Evolutionary conservation across 495 filamentous ascomycete genomes (phyloP).

Genomic region (Xylaria scruposa): DNA sequence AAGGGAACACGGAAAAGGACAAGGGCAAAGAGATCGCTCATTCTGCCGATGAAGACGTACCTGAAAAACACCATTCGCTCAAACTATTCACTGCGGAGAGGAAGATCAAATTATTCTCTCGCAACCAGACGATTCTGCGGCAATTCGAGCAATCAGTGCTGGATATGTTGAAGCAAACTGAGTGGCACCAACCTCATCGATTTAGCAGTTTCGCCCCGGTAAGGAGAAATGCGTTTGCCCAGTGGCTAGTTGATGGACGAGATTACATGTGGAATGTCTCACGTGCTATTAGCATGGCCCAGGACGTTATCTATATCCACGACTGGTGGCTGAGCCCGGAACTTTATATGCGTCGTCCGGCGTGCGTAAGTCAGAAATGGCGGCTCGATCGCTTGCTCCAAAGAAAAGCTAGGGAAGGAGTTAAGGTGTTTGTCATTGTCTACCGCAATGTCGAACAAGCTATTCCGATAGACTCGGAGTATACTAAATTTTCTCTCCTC

Average conservation of each 20-base stretch:
- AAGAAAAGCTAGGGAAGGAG: constrained; percentile 89
- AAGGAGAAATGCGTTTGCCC: constrained; percentile 82
- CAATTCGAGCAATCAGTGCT: constrained; percentile 94
- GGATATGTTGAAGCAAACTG: constrained; percentile 79
- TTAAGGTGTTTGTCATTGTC: constrained; percentile 98
- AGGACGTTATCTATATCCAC: constrained; percentile 98
- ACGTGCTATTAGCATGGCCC: constrained; percentile 94
- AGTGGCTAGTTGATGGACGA: constrained; percentile 95
- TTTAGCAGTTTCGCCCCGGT: constrained; percentile 96
- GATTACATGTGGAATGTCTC: constrained; percentile 99
- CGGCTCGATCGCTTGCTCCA: constrained; percentile 93
- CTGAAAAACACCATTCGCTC: constrained; percentile 78
- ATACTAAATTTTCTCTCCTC: constrained; percentile 96
- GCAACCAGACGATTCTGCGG: constrained; percentile 84
- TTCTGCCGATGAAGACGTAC: constrained; percentile 62
- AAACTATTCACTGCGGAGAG: constrained; percentile 86
- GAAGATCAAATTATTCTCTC: constrained; percentile 87
- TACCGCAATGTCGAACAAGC: constrained; percentile 98
- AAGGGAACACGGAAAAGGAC: constrained; percentile 40
- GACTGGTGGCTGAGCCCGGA: constrained; percentile 99
- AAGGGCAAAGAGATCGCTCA: constrained; percentile 44
- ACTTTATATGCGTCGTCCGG: constrained; percentile 92
- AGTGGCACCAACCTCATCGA: constrained; percentile 82
- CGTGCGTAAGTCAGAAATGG: constrained; percentile 99
- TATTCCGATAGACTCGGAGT: constrained; percentile 98